phyloP scores from a whole-genome alignment of 2,329 filamentous ascomycete genomes.

The Trichophyton benhamiae region DNA sequence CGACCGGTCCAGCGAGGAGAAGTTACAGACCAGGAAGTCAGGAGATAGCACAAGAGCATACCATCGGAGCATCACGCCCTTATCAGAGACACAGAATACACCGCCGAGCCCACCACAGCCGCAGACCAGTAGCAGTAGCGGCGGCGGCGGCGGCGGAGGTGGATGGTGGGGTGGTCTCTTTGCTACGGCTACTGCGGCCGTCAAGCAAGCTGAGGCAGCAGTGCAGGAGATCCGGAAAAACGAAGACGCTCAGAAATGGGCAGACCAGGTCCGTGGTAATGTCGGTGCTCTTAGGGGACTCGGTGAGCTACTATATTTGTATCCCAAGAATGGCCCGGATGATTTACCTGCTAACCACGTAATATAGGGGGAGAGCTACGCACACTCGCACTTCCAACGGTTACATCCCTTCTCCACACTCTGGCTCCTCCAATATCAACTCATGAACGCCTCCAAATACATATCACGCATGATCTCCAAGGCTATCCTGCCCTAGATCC shows the following conservation, averaged over 20 bases:
- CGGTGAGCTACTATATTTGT: conserved; percentile 41
- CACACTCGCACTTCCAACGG: conserved; percentile 79
- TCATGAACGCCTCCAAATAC: conserved; percentile 91
- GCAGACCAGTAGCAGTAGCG: too few species aligned
- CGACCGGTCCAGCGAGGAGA: conserved; percentile 54
- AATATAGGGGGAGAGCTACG: conserved; percentile 68
- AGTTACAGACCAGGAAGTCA: conserved; percentile 51
- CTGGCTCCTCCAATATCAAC: conserved; percentile 92
- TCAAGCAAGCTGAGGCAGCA: conserved; percentile 84
- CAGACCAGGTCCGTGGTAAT: conserved; percentile 83
- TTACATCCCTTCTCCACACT: conserved; percentile 87
- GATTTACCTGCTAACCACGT: neutral
- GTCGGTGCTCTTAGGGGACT: conserved; percentile 64
- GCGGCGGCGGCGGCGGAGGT: conserved; percentile 39
- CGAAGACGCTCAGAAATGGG: conserved; percentile 92
- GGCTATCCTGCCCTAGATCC: conserved; percentile 92
- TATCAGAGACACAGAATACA: conserved; percentile 37
- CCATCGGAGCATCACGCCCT: conserved; percentile 58
- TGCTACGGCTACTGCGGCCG: conserved; percentile 57
- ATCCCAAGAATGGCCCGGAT: neutral
- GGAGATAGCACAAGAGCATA: conserved; percentile 62
- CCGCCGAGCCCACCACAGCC: conserved; percentile 42
- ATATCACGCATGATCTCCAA: conserved; percentile 90
- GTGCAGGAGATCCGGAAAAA: conserved; percentile 94
- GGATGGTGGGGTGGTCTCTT: conserved; percentile 85